Percentiles rank a stretch among this genome's conserved stretches.
These are phyloP conservation scores for Verbena officinalis DNA, from an alignment of 257 asterid genomes.

Conservation along the genomic window DNA sequence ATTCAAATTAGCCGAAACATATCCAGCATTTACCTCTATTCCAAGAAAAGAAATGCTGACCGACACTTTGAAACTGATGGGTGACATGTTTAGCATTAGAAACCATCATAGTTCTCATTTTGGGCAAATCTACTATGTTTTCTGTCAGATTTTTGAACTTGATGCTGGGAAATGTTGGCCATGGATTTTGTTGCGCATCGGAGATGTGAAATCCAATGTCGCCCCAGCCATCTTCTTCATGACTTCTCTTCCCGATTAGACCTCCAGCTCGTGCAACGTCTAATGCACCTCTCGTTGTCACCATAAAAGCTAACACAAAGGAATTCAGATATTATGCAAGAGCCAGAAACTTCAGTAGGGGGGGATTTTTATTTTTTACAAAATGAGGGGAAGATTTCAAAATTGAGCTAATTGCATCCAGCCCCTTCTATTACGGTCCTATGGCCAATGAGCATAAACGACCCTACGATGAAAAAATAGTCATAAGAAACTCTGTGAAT, in stretches of 20 bases:
- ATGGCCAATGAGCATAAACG: too few relatives aligned
- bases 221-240: slow-evolving; percentile 22
- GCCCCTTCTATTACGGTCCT: too few relatives aligned
- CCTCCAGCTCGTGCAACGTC: slow-evolving; percentile 29
- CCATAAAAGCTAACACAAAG: slow-evolving; percentile 47
- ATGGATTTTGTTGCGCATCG: slow-evolving; percentile 7
- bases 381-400: too few relatives aligned
- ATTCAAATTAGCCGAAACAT: not conserved
- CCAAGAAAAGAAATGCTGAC: slow-evolving; percentile 38
- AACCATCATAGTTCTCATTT: slow-evolving; percentile 35
- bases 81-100: slow-evolving; percentile 40
- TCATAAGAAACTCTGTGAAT: too few relatives aligned
- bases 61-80: slow-evolving; percentile 38
- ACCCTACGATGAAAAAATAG: too few relatives aligned
- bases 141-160: slow-evolving; percentile 33
- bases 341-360: not conserved
- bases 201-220: slow-evolving; percentile 16
- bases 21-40: slow-evolving; percentile 47
- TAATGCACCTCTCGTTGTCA: slow-evolving; percentile 44
- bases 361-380: too few relatives aligned
- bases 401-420: too few relatives aligned
- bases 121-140: slow-evolving; percentile 19
- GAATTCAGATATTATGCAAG: not conserved
- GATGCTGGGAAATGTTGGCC: slow-evolving; percentile 11
- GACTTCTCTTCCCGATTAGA: slow-evolving; percentile 34